Conservation (phyloP, 2,329 filamentous ascomycete species). For the Colletotrichum acutatum region DNA sequence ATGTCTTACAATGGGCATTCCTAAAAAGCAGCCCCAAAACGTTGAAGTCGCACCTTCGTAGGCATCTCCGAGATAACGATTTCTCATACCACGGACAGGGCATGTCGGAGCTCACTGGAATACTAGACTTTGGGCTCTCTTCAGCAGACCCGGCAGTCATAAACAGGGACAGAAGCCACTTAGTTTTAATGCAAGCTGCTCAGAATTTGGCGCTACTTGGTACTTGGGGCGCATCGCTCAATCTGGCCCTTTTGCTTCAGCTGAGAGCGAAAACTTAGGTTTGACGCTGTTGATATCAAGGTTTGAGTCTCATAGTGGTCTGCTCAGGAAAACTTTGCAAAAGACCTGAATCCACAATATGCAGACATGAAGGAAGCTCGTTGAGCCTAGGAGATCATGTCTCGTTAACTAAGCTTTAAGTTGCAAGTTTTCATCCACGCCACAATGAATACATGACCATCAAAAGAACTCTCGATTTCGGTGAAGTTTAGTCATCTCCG, state of each 20-base stretch:
- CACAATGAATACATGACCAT: too few species aligned
- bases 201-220: slow-evolving; percentile 8
- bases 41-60: neutral
- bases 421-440: too few species aligned
- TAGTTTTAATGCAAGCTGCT: slow-evolving; percentile 1
- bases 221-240: slow-evolving; percentile 16
- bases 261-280: neutral
- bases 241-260: slow-evolving; percentile 3
- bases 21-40: neutral
- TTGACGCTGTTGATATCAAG: neutral
- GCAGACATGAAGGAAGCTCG: too few species aligned
- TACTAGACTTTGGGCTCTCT: neutral
- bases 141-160: too few species aligned
- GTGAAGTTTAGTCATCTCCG: too few species aligned
- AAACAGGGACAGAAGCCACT: neutral
- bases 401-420: too few species aligned
- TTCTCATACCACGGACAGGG: neutral
- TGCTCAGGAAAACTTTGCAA: too few species aligned
- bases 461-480: too few species aligned
- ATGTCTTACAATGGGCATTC: slow-evolving; percentile 11
- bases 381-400: too few species aligned
- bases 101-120: neutral
- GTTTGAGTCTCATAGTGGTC: too few species aligned
- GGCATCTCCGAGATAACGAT: neutral
- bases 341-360: too few species aligned